A percentile compares a stretch with the other conserved stretches of the same genome.
phyloP scores from a whole-genome alignment of 768 basidiomycete species.

The Aureoboletus auriporus region DNA sequence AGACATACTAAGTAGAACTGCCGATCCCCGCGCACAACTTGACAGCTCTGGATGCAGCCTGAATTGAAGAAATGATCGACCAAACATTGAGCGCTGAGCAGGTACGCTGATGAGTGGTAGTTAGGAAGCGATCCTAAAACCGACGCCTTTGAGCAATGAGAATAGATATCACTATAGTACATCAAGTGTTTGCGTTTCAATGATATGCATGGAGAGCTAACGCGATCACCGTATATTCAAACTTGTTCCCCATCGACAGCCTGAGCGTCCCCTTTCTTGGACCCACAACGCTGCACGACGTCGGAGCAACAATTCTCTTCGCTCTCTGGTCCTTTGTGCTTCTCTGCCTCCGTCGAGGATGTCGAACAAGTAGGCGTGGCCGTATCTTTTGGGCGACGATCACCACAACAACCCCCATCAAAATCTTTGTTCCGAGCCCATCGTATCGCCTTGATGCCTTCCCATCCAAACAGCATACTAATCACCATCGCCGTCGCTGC shows the following conservation, averaged over 20 bases:
- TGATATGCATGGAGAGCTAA: neutral
- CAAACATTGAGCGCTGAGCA: too few relatives aligned
- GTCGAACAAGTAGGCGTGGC: neutral
- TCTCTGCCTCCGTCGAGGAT: neutral
- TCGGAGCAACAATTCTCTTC: neutral
- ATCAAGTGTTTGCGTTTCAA: neutral
- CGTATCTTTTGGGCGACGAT: neutral
- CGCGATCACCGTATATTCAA: neutral
- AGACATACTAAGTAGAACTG: too few relatives aligned
- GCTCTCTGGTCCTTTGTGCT: neutral
- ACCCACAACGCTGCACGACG: neutral
- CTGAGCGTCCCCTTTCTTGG: neutral
- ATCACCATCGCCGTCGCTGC: slow-evolving; percentile 39
- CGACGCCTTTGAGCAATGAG: too few relatives aligned
- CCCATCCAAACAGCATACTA: slow-evolving; percentile 41
- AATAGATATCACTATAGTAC: neutral
- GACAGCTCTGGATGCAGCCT: too few relatives aligned
- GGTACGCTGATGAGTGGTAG: too few relatives aligned
- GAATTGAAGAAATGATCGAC: too few relatives aligned
- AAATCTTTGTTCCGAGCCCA: slow-evolving; percentile 36
- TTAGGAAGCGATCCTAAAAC: too few relatives aligned
- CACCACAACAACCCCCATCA: slow-evolving; percentile 36
- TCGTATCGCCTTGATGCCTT: slow-evolving; percentile 40
- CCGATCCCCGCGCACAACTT: too few relatives aligned
- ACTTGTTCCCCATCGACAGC: slow-evolving; percentile 2